Evolutionary conservation across 306 rosid genomes (phyloP), one percentile per base, ranked within the genome.

Genomic region (Dalbergia cochinchinensis): DNA sequence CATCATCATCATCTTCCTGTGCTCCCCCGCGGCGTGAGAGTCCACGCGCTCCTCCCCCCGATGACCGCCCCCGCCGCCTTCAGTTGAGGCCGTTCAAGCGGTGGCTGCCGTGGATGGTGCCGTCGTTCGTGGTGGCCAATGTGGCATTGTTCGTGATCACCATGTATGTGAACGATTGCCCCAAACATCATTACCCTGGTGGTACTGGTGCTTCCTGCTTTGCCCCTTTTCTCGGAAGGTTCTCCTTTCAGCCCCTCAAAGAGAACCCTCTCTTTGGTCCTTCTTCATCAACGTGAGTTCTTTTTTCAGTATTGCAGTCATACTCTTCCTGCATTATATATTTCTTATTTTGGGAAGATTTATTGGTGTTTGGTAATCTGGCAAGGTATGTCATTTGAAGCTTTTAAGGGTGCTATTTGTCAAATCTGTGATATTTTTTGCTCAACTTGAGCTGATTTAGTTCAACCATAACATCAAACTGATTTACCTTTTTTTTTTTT

Each of bases 181-280:
- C 97, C 7, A 48, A 88, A 26, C 31, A 26, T 26, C 31, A 26
- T 26, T 26, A 26, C 31, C 31, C 2, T 26, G 31, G 31, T 26
- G 31, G 70, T 48, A 86, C 59, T 85, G 88, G 0, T 13, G 42
- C 9, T 60, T 73, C 87, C 2, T 91, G 97, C 71, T 55, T 92
- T 76, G 90, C 54, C n/a, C 45, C 85, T 18, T 92, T 89, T 76
- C 82, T 92, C 20, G 97, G 97, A 14, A 86, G 94, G 42, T 84
- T 92, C 83, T 85, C 97, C 2, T 92, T 92, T 80, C 94, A 92
- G 75, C 89, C 97, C 8, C 83, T 92, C 14, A 91, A 86, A 18
- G 94, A 92, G 67, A 92, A 92, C 53, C 97, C 94, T 19, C 94
- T 92, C 83, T 84, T 92, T 15, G 97, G 96, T 44, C 97, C 97